phyloP scores from a whole-genome alignment of 352 stramenopile genomes.

The Phytophthora pseudosyringae region DNA sequence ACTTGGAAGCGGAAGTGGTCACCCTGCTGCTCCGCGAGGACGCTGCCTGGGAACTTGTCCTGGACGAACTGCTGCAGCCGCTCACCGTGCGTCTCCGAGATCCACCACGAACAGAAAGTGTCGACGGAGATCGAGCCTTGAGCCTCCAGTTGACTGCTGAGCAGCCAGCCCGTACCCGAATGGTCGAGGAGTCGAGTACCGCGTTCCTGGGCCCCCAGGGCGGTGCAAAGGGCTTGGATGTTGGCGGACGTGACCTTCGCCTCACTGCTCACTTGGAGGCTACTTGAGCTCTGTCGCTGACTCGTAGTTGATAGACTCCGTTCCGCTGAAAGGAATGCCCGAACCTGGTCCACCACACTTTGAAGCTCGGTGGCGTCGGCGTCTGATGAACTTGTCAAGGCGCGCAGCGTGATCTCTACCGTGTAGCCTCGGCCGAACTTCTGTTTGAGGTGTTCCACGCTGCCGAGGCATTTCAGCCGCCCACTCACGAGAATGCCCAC shows the following conservation, averaged over 20 bases:
- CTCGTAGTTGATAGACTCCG: slow-evolving; percentile 19
- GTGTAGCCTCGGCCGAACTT: slow-evolving; percentile 97
- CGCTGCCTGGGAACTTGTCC: slow-evolving; percentile 42
- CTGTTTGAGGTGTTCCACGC: slow-evolving; percentile 94
- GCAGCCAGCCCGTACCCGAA: slow-evolving; percentile 44
- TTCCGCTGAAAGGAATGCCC: slow-evolving; percentile 12
- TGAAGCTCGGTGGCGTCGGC: slow-evolving; percentile 14
- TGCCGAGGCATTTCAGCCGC: slow-evolving; percentile 81
- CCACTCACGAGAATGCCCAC: slow-evolving; percentile 78
- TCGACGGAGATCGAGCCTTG: slow-evolving; percentile 48
- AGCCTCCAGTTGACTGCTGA: slow-evolving; percentile 49
- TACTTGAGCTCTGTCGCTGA: slow-evolving; percentile 20
- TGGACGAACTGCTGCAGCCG: slow-evolving; percentile 50
- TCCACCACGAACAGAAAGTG: slow-evolving; percentile 67
- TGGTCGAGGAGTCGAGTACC: slow-evolving; percentile 26
- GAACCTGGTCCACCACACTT: slow-evolving; percentile 19
- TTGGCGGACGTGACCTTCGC: slow-evolving; percentile 36
- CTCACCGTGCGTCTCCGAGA: slow-evolving; percentile 47
- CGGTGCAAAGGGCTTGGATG: slow-evolving; percentile 41
- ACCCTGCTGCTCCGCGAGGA: slow-evolving; percentile 68
- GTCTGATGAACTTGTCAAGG: slow-evolving; percentile 28
- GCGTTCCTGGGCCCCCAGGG: slow-evolving; percentile 37
- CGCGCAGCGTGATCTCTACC: slow-evolving; percentile 76
- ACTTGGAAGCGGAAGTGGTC: slow-evolving; percentile 81
- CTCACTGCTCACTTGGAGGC: slow-evolving; percentile 6